phyloP scores from a whole-genome alignment of 495 filamentous ascomycete genomes.

The Usnea hakonensis region DNA sequence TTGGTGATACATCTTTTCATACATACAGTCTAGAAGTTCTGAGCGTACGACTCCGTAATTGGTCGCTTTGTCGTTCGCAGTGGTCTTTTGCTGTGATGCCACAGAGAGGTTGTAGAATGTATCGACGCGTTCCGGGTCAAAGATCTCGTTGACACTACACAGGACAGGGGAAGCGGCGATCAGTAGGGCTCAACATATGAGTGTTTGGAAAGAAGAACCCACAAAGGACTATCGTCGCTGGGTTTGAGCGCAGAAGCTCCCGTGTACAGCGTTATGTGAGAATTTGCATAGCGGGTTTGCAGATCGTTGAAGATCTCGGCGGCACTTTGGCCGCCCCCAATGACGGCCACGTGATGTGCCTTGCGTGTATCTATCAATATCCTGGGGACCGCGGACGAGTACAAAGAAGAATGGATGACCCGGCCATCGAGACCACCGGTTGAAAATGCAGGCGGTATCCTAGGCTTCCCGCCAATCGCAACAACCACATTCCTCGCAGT shows the following conservation, averaged over 20 bases:
- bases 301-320: constrained; percentile 93
- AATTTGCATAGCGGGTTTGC: constrained; percentile 71
- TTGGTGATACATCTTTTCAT: constrained; percentile 78
- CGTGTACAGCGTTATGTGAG: constrained; percentile 68
- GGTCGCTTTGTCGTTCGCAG: constrained; percentile 62
- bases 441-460: constrained; percentile 57
- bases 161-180: neutral
- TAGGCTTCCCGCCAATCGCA: constrained; percentile 74
- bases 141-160: constrained; percentile 88
- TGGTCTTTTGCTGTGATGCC: constrained; percentile 52
- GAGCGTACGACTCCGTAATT: constrained; percentile 93
- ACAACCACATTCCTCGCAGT: constrained; percentile 75
- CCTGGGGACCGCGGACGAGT: constrained; percentile 53
- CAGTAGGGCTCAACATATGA: neutral
- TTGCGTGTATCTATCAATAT: constrained; percentile 46
- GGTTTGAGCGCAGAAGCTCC: constrained; percentile 72
- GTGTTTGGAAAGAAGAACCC: constrained; percentile 30
- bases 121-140: constrained; percentile 78
- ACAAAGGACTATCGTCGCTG: constrained; percentile 95
- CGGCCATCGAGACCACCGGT: constrained; percentile 48
- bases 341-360: constrained; percentile 58
- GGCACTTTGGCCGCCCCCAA: constrained; percentile 86
- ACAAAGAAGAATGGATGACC: constrained; percentile 87
- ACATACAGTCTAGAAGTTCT: constrained; percentile 78
- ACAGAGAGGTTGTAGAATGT: constrained; percentile 57